Evolutionary conservation across 192 early-diverging fungal species (phyloP).

Genomic region (Backusella macrospora): DNA sequence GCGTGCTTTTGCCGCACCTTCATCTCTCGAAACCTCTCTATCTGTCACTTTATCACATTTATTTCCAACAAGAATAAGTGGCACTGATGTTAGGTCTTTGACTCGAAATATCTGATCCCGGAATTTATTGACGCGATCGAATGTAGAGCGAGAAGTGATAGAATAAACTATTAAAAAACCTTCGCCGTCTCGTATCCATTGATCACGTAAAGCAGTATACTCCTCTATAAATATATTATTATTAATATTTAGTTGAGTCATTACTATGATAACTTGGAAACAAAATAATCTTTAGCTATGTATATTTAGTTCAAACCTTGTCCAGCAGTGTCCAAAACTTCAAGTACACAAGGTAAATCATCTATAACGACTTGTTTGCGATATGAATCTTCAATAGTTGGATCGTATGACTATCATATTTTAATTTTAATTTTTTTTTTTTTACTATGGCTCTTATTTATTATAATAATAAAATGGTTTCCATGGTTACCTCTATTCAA

Average conservation of each 20-base stretch:
- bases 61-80: slow-evolving; percentile 87
- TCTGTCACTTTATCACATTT: slow-evolving; percentile 83
- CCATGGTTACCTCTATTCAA: slow-evolving; percentile 25
- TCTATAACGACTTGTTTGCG: slow-evolving; percentile 97
- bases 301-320: slow-evolving; percentile 46
- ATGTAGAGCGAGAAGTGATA: slow-evolving; percentile 80
- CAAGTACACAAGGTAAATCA: slow-evolving; percentile 92
- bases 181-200: slow-evolving; percentile 79
- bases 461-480: slow-evolving; percentile 8
- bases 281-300: background rate
- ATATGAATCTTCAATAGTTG: slow-evolving; percentile 98
- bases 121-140: slow-evolving; percentile 80
- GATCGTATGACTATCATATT: slow-evolving; percentile 81
- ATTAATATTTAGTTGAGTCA: background rate
- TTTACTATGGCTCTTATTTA: background rate
- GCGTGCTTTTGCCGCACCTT: slow-evolving; percentile 72
- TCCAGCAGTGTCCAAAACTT: slow-evolving; percentile 96
- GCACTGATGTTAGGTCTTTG: slow-evolving; percentile 79
- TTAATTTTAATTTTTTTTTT: slow-evolving; percentile 1
- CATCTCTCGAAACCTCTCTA: slow-evolving; percentile 77
- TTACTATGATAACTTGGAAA: background rate
- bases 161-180: slow-evolving; percentile 87
- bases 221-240: slow-evolving; percentile 49
- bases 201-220: slow-evolving; percentile 76
- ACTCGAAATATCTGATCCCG: slow-evolving; percentile 81